Evolutionary conservation across 345 rosid genomes (phyloP), one percentile per base, ranked within the genome.

Genomic region (Lepidium africanum): DNA sequence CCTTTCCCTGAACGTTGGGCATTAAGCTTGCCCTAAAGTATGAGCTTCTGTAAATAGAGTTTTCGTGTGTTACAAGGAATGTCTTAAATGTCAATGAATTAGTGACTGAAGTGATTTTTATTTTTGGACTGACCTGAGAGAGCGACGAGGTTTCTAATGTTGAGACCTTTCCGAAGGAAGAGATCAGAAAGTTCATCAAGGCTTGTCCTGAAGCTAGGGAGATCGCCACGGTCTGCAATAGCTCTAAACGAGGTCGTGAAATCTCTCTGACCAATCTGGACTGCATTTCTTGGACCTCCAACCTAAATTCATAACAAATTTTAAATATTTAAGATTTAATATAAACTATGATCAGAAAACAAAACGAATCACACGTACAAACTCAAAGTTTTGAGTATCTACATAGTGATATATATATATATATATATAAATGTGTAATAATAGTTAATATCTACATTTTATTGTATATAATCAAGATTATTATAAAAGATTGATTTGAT

Each of bases 21-120:
- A 84, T 30, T 65, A 81, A 40, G 88, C 91, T 63, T 78, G 84
- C 16, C 91, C 87, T 11, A 86, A 70, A 8, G 89, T 81, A 25
- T 86, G 89, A 36, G 85, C 78, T 53, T 89, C 80, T 74, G 82
- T 40, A 46, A 16, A 58, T 33, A 59, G 1, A 1, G 16, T 46
- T 45, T 37, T 1, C 74, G 27, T 74, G 30, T 46, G 65, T 74
- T n/a, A 74, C 19, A 74, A 46, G 57, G 1, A 39, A 52, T 9
- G 0, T 65, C 47, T 65, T 49, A 3, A 49, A 56, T 4, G n/a
- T 5, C 6, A 6, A 47, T 7, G 17, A 36, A 60, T 5, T 13
- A 43, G 10, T 9, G 3, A 43, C 3, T 45, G 15, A 12, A 43
- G 5, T 14, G 12, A 30, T 35, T 45, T 45, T 6, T 47, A 10